Evolutionary conservation across 441 rosid genomes (phyloP).

Genomic region (Metrosideros polymorpha): DNA sequence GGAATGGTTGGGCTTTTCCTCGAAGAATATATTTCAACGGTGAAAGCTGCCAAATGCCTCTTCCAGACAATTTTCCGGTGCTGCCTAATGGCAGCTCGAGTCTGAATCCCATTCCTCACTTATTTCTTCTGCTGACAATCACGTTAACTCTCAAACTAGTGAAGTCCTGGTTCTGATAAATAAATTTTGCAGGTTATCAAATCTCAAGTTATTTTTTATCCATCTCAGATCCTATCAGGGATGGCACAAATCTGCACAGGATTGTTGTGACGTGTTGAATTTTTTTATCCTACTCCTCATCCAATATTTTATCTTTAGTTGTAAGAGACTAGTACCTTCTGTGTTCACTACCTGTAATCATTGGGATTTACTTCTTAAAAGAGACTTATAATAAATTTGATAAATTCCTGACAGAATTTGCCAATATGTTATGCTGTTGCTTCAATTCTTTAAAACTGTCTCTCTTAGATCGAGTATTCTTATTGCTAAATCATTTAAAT

Average conservation of each 20-base stretch:
- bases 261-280: background rate
- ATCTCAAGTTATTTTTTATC: background rate
- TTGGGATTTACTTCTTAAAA: background rate
- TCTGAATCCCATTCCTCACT: background rate
- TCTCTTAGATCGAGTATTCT: background rate
- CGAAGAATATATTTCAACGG: conserved; percentile 39
- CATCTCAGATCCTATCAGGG: background rate
- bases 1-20: conserved; percentile 42
- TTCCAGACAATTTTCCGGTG: conserved; percentile 40
- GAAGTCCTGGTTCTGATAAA: background rate
- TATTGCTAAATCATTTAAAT: background rate
- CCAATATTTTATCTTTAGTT: background rate
- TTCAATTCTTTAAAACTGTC: background rate
- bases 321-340: background rate
- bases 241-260: background rate
- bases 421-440: background rate
- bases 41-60: conserved; percentile 40
- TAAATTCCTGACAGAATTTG: background rate
- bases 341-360: background rate
- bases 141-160: background rate
- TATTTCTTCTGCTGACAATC: conserved; percentile 6
- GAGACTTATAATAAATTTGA: background rate
- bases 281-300: background rate
- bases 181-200: background rate
- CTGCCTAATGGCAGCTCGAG: conserved; percentile 21